Evolutionary conservation across 768 basidiomycete genomes (phyloP).

Genomic region (Russula ochroleuca): DNA sequence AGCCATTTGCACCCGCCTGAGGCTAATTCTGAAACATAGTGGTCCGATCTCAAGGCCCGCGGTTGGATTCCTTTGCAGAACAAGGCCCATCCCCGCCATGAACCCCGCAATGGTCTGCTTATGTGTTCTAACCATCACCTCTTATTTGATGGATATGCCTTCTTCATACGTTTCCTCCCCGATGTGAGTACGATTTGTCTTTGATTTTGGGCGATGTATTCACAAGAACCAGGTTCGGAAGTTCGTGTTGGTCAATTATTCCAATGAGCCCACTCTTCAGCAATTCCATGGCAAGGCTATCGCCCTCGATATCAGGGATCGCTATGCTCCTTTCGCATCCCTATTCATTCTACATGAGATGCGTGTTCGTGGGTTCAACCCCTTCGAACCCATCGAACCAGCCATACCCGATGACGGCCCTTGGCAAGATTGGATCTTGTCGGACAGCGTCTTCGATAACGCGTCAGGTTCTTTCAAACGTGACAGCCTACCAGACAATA

Average conservation of each 20-base stretch:
- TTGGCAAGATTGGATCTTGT: constrained; percentile 17
- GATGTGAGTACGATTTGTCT: constrained; percentile 26
- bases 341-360: constrained; percentile 38
- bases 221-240: constrained; percentile 23
- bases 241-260: constrained; percentile 36
- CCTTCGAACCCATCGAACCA: constrained; percentile 30
- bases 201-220: not conserved
- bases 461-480: not conserved
- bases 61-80: not conserved
- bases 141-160: constrained; percentile 27
- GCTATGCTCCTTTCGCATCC: constrained; percentile 34
- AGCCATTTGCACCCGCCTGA: not conserved
- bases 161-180: constrained; percentile 33
- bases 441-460: not conserved
- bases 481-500: no score
- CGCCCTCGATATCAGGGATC: constrained; percentile 34
- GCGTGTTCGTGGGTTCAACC: constrained; percentile 35
- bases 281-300: constrained; percentile 37
- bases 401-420: constrained; percentile 19
- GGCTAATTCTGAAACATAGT: not conserved
- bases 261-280: constrained; percentile 19
- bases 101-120: constrained; percentile 2
- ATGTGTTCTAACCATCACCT: constrained; percentile 17
- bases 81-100: not conserved
- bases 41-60: not conserved